These are phyloP conservation scores for Debaryomyces hansenii DNA, from an alignment of 805 yeast species.

Conservation along the genomic window DNA sequence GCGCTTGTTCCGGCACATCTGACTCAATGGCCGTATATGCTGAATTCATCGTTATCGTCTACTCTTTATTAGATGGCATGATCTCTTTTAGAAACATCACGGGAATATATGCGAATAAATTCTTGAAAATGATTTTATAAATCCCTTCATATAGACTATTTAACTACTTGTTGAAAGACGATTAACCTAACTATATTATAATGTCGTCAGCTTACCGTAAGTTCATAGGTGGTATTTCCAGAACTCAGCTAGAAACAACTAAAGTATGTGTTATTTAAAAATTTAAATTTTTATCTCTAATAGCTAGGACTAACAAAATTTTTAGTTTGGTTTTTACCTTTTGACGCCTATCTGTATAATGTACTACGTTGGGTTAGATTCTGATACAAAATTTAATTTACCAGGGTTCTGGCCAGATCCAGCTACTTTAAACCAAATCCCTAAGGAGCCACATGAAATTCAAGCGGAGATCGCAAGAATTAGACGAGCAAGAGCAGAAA, in stretches of 20 bases:
- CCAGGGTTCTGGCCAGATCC: slow-evolving; percentile 99
- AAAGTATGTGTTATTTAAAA: slow-evolving; percentile 33
- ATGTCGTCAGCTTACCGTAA: slow-evolving; percentile 19
- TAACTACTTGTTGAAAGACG: no score
- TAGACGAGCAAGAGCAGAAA: slow-evolving; percentile 71
- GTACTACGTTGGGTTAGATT: slow-evolving; percentile 90
- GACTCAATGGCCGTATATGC: slow-evolving; percentile 11
- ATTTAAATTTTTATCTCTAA: not conserved
- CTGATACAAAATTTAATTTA: slow-evolving; percentile 83
- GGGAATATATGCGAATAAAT: no score
- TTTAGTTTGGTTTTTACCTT: slow-evolving; percentile 78
- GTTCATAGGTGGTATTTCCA: slow-evolving; percentile 35
- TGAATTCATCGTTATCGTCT: not conserved
- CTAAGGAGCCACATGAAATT: slow-evolving; percentile 90
- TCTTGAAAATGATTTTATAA: no score
- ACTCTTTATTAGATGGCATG: no score
- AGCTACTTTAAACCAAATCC: slow-evolving; percentile 82
- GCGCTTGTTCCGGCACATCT: slow-evolving; percentile 7
- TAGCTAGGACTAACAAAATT: slow-evolving; percentile 8
- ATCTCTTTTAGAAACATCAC: no score
- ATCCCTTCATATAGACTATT: no score
- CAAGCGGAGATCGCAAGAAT: slow-evolving; percentile 89
- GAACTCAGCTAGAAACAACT: slow-evolving; percentile 45
- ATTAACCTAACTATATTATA: not conserved
- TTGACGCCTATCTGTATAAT: slow-evolving; percentile 86